Evolutionary conservation across 208 protist species (phyloP).

Genomic region (Leishmania aethiopica): DNA sequence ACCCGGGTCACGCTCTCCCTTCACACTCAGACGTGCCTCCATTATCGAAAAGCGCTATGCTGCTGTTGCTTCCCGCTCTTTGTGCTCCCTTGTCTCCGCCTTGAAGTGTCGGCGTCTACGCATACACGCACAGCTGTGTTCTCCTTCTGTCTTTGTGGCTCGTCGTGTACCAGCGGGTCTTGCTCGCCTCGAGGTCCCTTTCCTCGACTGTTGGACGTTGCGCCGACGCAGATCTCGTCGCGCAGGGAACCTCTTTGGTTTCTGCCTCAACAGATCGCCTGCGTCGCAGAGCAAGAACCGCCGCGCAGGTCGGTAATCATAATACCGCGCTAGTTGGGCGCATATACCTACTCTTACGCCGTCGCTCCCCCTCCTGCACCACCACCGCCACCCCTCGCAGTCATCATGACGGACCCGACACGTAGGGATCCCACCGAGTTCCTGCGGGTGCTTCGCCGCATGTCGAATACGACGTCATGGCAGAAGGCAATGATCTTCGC

Average conservation of each 20-base stretch:
- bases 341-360: neutral
- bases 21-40: neutral
- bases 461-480: constrained; percentile 89
- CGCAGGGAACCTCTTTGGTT: neutral
- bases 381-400: neutral
- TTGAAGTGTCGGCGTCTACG: neutral
- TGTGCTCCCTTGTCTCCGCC: neutral
- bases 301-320: neutral
- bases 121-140: neutral
- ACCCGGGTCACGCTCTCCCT: neutral
- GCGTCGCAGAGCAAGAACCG: neutral
- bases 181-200: neutral
- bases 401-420: constrained; percentile 86
- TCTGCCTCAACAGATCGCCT: neutral
- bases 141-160: neutral
- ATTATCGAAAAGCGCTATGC: neutral
- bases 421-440: constrained; percentile 92
- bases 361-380: constrained; percentile 2
- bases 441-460: constrained; percentile 86
- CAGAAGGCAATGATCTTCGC: constrained; percentile 93
- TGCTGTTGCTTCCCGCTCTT: neutral
- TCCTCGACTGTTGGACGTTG: neutral
- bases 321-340: neutral
- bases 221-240: neutral
- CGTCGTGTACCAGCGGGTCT: neutral